phyloP scores from a whole-genome alignment of 495 filamentous ascomycete genomes.

The Penicillium egyptiacum region DNA sequence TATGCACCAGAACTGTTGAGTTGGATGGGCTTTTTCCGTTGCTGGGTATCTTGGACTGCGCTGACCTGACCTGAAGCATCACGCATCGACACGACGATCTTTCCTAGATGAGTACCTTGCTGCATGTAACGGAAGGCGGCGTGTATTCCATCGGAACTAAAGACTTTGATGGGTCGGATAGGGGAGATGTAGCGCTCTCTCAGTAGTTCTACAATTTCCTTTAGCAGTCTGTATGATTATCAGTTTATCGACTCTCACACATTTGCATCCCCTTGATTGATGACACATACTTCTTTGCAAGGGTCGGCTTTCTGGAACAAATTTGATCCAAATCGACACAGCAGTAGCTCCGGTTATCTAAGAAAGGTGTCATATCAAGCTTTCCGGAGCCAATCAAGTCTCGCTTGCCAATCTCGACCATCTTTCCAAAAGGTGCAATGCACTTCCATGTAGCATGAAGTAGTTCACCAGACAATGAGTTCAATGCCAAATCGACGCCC shows the following conservation, averaged over 20 bases:
- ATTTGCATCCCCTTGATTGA: not conserved
- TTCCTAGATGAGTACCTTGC: conserved; percentile 43
- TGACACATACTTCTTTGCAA: conserved; percentile 11
- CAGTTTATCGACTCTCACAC: not conserved
- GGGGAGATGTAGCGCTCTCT: conserved; percentile 33
- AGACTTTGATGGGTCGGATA: conserved; percentile 31
- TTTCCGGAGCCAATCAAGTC: conserved; percentile 29
- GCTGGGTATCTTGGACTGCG: not conserved
- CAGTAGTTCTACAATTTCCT: conserved; percentile 1
- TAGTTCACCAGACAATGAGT: conserved; percentile 35
- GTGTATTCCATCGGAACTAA: conserved; percentile 16
- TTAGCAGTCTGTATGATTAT: conserved; percentile 9
- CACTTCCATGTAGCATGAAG: conserved; percentile 34
- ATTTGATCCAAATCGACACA: conserved; percentile 23
- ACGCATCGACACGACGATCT: conserved; percentile 39
- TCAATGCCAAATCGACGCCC: conserved; percentile 38
- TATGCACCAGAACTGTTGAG: conserved; percentile 21
- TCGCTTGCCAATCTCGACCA: conserved; percentile 39
- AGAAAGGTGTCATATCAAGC: conserved; percentile 39
- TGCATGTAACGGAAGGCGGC: conserved; percentile 38
- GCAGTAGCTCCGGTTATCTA: conserved; percentile 25
- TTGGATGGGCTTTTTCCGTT: not conserved
- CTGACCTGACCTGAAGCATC: not conserved
- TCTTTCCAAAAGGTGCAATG: conserved; percentile 28
- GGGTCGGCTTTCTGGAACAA: not conserved